Evolutionary conservation across 2,329 filamentous ascomycete genomes (phyloP), one percentile per base, ranked within the genome.

Genomic region (Dothideomycetes sp.): DNA sequence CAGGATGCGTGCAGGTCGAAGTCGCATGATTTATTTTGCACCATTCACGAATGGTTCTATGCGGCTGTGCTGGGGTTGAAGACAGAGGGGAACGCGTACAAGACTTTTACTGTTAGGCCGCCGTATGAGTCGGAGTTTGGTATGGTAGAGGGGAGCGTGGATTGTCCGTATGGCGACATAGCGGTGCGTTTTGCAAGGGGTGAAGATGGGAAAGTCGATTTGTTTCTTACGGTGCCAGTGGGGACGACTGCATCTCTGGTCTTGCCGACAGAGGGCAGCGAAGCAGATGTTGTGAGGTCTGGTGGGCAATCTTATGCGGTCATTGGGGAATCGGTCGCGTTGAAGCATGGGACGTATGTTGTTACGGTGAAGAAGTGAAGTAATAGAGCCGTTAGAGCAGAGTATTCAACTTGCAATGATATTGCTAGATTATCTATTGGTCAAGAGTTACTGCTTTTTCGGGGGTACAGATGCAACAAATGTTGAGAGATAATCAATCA

Each of bases 1-100:
- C 62, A 65, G 45, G 60, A 65, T 34, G 57, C 57, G 7, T 66
- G 62, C 48, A 53, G 63, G 15, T 60, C 55, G 12, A 67, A 66
- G 46, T 65, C 65, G 34, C 65, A 69, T 45, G 65, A 69, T 45
- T 38, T 69, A 64, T 53, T 69, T 5, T 65, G 65, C 0, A 67
- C 62, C 1, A 66, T 68, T 22, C 66, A 68, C 32, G 65, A 68
- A 45, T 69, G 65, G 65, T 65, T 67, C 38, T 69, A 69, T 34
- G 55, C 55, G 18, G 59, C 57, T 0, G 59, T 63, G 3, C 41
- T 68, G 14, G 65, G 63, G 0, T 45, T 66, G 3, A 60, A 56
- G 44, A 54, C 57, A 0, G 50, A 57, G 19, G 55, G 50, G 0
- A 55, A 64, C 19, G 63, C 60, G 4, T 69, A 66, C 42, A 54